phyloP scores from a whole-genome alignment of 2,329 filamentous ascomycete genomes.

The Helotiales sp. region DNA sequence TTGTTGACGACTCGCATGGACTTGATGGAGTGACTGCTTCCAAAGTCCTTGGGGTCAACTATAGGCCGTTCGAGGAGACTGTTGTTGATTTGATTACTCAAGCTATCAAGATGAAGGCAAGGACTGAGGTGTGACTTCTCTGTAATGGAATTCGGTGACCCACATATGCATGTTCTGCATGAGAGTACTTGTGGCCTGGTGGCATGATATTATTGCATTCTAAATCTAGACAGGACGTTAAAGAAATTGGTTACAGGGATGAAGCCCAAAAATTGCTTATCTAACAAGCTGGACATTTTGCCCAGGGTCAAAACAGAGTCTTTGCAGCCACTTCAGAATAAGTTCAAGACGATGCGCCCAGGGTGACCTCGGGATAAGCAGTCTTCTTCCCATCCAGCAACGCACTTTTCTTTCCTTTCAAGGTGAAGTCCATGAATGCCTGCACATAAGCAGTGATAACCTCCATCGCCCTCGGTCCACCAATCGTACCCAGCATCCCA shows the following conservation, averaged over 20 bases:
- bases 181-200: too few species aligned
- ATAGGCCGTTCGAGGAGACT: conserved; percentile 58
- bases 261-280: too few species aligned
- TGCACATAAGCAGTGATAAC: conserved; percentile 41
- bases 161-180: too few species aligned
- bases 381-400: conserved; percentile 20
- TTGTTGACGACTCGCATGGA: conserved; percentile 47
- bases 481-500: conserved; percentile 39
- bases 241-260: too few species aligned
- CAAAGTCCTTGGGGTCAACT: conserved; percentile 62
- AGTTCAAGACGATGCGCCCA: conserved; percentile 11
- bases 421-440: conserved; percentile 41
- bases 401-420: conserved; percentile 28
- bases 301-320: too few species aligned
- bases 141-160: too few species aligned
- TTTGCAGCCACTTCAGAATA: neutral
- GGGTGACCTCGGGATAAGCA: conserved; percentile 33
- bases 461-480: conserved; percentile 38
- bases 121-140: too few species aligned
- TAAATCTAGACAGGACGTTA: too few species aligned
- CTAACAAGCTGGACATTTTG: too few species aligned
- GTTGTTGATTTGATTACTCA: conserved; percentile 61
- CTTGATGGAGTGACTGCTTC: conserved; percentile 50
- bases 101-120: conserved; percentile 42
- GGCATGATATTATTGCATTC: too few species aligned